A percentile compares a stretch with the other conserved stretches of the same genome.
These are phyloP conservation scores for Moelleriella libera DNA, from an alignment of 2,329 filamentous ascomycete species.

Conservation along the genomic window DNA sequence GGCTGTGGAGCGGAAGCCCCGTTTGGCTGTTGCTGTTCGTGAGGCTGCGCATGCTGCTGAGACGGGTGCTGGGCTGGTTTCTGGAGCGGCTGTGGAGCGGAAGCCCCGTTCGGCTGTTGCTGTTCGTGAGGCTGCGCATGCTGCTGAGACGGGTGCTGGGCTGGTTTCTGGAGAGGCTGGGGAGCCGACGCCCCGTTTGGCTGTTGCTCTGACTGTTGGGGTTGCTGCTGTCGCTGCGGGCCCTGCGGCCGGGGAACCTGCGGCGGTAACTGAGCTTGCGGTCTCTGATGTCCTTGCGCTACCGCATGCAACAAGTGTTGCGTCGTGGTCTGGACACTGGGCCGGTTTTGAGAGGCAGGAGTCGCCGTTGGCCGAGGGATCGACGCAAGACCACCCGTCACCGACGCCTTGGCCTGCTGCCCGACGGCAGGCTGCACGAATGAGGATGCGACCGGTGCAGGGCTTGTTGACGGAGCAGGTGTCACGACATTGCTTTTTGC, in stretches of 20 bases:
- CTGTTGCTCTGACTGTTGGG: slow-evolving; percentile 7
- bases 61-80: slow-evolving; percentile 7
- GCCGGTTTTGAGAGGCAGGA: slow-evolving; percentile 12
- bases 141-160: slow-evolving; percentile 9
- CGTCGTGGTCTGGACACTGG: slow-evolving; percentile 13
- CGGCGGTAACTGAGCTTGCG: slow-evolving; percentile 15
- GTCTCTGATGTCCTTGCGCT: slow-evolving; percentile 9
- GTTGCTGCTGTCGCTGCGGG: slow-evolving; percentile 9
- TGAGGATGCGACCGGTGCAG: slow-evolving; percentile 11
- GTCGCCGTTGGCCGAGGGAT: slow-evolving; percentile 3
- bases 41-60: slow-evolving; percentile 8
- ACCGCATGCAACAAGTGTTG: slow-evolving; percentile 17
- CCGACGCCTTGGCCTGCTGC: not conserved
- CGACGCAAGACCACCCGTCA: not conserved
- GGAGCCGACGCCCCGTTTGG: slow-evolving; percentile 1
- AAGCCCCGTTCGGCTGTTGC: slow-evolving; percentile 5
- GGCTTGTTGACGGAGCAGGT: slow-evolving; percentile 17
- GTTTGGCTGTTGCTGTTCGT: slow-evolving; percentile 1
- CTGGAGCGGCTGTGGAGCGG: not conserved
- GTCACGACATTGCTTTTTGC: slow-evolving; percentile 17
- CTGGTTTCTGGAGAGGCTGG: not conserved
- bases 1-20: not conserved
- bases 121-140: slow-evolving; percentile 8
- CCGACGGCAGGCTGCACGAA: slow-evolving; percentile 3
- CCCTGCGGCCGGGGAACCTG: slow-evolving; percentile 6